Evolutionary conservation across 2,329 filamentous ascomycete genomes (phyloP).

Genomic region (Aurifilum marmelostoma): DNA sequence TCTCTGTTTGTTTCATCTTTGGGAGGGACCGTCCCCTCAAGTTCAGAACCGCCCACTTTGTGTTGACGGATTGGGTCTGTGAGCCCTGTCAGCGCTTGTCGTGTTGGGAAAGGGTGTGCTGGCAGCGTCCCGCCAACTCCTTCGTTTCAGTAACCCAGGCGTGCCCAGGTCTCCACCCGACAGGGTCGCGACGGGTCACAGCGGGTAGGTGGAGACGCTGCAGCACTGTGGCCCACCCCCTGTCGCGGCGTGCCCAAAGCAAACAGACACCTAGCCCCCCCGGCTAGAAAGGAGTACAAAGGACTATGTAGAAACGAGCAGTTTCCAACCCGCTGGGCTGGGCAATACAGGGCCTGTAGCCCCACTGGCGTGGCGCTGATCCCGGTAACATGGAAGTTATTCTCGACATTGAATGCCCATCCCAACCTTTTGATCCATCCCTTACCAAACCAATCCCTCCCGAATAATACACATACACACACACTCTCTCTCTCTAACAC

Average conservation of each 20-base stretch:
- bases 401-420: conserved; percentile 16
- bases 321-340: background rate
- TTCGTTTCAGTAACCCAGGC: conserved; percentile 3
- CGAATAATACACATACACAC: background rate
- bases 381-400: conserved; percentile 11
- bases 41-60: background rate
- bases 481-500: too few species aligned
- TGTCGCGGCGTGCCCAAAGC: background rate
- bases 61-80: background rate
- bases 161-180: background rate
- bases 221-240: background rate
- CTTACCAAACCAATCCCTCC: conserved; percentile 10
- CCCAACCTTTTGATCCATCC: conserved; percentile 6
- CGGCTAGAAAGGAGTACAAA: conserved; percentile 3
- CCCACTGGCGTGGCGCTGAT: conserved; percentile 3
- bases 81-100: conserved; percentile 10
- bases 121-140: conserved; percentile 2
- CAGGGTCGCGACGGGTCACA: background rate
- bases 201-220: conserved; percentile 3
- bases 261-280: conserved; percentile 1
- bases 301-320: background rate
- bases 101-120: conserved; percentile 9
- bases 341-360: background rate
- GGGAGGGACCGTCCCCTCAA: background rate
- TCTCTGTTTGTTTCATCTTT: conserved; percentile 7